phyloP scores from a whole-genome alignment of 176 grass and related monocot genomes.

The Dendrocalamus sinicus region DNA sequence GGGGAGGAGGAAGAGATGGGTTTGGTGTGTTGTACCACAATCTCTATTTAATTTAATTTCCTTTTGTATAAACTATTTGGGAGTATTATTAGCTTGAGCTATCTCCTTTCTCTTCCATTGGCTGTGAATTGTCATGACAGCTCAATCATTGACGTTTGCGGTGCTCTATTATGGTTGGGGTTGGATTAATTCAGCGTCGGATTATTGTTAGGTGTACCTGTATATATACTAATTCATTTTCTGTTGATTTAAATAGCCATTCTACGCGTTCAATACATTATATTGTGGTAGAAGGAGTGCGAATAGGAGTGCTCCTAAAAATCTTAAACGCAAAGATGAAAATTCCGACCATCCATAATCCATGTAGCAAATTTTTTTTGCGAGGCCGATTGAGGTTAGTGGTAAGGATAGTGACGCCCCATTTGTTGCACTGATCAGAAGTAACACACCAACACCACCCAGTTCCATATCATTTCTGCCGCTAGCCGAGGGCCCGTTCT shows the following conservation, averaged over 20 bases:
- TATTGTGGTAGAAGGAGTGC: background rate
- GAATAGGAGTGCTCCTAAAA: background rate
- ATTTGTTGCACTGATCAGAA: background rate
- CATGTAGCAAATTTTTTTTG: background rate
- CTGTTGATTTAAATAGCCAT: background rate
- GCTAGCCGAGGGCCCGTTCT: background rate
- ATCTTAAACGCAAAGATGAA: background rate
- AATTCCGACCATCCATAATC: background rate
- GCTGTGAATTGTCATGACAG: slow-evolving; percentile 36
- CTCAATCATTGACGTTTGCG: slow-evolving; percentile 40
- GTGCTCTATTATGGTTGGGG: background rate
- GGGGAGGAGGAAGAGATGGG: slow-evolving; percentile 37
- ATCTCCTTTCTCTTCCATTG: background rate
- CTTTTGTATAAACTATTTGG: slow-evolving; percentile 44
- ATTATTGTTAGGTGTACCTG: slow-evolving; percentile 29
- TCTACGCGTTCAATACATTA: background rate
- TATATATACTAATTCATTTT: background rate
- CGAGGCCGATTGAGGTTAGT: too few species aligned
- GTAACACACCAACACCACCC: background rate
- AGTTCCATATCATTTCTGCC: background rate
- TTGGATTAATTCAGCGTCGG: slow-evolving; percentile 30
- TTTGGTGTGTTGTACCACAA: slow-evolving; percentile 48
- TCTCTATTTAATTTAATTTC: slow-evolving; percentile 53
- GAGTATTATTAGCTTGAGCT: background rate
- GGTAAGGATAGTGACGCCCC: background rate